phyloP scores from a whole-genome alignment of 306 rosid species.

The Prunus campanulata region DNA sequence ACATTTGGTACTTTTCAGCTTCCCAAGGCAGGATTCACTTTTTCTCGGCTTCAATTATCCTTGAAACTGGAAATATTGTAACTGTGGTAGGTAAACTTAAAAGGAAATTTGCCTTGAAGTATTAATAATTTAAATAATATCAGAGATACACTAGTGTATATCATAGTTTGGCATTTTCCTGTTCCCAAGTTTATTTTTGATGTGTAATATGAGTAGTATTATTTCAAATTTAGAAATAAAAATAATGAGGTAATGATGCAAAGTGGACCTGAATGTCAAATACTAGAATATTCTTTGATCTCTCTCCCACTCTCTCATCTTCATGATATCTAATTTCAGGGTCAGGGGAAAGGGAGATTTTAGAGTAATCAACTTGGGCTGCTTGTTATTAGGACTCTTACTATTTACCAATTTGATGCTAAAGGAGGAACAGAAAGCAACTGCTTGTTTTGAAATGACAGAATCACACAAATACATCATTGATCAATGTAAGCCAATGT shows the following conservation, averaged over 20 bases:
- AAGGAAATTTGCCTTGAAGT: too few species aligned
- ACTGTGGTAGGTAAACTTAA: accelerated
- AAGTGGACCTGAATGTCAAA: too few species aligned
- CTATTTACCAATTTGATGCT: not conserved
- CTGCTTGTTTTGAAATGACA: not conserved
- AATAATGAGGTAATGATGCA: too few species aligned
- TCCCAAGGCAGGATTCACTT: not conserved
- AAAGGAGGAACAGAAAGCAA: not conserved
- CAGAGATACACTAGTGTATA: too few species aligned
- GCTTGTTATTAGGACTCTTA: not conserved
- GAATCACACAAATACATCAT: not conserved
- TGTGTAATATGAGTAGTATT: not conserved
- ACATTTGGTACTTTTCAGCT: not conserved
- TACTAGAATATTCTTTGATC: not conserved
- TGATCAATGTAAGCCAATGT: not conserved
- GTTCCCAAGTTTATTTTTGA: not conserved
- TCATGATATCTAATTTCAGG: too few species aligned
- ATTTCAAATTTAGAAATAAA: too few species aligned
- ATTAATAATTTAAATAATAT: too few species aligned
- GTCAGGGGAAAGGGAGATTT: too few species aligned
- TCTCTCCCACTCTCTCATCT: not conserved
- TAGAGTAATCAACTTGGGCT: too few species aligned
- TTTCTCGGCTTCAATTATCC: not conserved
- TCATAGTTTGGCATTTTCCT: too few species aligned
- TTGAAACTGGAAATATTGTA: too few species aligned